phyloP scores from a whole-genome alignment of 257 asterid genomes.

The Apocynum venetum region DNA sequence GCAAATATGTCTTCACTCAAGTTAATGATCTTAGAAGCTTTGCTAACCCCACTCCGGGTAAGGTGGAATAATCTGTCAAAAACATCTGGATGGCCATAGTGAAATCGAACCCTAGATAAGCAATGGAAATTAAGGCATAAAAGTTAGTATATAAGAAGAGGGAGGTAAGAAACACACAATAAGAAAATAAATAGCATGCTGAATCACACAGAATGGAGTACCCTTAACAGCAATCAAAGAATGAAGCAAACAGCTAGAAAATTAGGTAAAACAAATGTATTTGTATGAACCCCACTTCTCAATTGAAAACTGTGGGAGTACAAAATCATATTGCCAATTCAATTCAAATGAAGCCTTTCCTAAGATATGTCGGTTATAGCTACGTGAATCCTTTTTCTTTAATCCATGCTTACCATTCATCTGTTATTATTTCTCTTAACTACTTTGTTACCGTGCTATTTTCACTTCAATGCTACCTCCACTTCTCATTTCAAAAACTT shows the following conservation, averaged over 20 bases:
- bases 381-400: not conserved
- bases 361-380: not conserved
- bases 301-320: not conserved
- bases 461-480: not conserved
- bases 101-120: conserved; percentile 86
- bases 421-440: not conserved
- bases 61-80: conserved; percentile 96
- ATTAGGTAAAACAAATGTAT: not conserved
- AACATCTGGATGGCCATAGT: conserved; percentile 98
- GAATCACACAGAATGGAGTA: conserved; percentile 4
- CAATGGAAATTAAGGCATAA: conserved; percentile 9
- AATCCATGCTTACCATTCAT: not conserved
- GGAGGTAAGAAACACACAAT: not conserved
- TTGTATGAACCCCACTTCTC: not conserved
- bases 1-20: conserved; percentile 97
- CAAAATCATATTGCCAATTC: not conserved
- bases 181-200: conserved; percentile 8
- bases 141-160: not conserved
- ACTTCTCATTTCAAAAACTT: not conserved
- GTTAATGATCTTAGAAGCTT: conserved; percentile 90
- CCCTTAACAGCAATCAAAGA: not conserved
- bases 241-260: not conserved
- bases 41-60: conserved; percentile 97
- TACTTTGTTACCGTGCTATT: not conserved
- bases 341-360: not conserved